phyloP scores from a whole-genome alignment of 2,329 filamentous ascomycete species.

The Amauroascus niger region DNA sequence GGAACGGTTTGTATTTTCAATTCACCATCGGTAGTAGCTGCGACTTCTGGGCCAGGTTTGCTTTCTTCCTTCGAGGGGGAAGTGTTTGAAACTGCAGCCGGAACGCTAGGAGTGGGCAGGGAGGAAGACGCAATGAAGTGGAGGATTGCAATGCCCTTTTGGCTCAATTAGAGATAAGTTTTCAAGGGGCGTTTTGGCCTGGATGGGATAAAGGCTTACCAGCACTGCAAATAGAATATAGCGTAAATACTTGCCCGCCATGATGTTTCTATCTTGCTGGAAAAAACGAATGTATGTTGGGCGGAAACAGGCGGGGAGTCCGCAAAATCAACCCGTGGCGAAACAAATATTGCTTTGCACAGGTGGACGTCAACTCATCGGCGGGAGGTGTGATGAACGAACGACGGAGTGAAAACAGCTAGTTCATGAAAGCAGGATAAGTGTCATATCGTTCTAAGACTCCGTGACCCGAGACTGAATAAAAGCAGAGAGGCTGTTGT shows the following conservation, averaged over 20 bases:
- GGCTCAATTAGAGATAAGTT: background rate
- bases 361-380: background rate
- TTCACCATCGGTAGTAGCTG: background rate
- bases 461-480: background rate
- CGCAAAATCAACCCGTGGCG: background rate
- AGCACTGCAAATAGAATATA: constrained; percentile 72
- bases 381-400: background rate
- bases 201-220: constrained; percentile 44
- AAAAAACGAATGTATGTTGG: background rate
- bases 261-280: constrained; percentile 23
- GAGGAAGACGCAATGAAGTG: constrained; percentile 66
- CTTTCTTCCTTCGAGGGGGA: constrained; percentile 3
- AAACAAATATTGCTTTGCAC: background rate
- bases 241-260: constrained; percentile 38
- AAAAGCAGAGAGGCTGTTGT: background rate
- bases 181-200: background rate
- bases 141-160: constrained; percentile 54
- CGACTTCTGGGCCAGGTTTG: background rate
- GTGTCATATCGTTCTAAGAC: background rate
- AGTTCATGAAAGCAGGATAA: background rate
- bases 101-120: constrained; percentile 20
- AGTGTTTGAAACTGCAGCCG: constrained; percentile 14
- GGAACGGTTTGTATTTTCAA: constrained; percentile 2
- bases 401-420: background rate
- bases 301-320: background rate